Percentiles rank a stretch among this genome's conserved stretches.
Evolutionary conservation across 2,329 filamentous ascomycete species (phyloP).

Genomic region (Scorias spongiosa): DNA sequence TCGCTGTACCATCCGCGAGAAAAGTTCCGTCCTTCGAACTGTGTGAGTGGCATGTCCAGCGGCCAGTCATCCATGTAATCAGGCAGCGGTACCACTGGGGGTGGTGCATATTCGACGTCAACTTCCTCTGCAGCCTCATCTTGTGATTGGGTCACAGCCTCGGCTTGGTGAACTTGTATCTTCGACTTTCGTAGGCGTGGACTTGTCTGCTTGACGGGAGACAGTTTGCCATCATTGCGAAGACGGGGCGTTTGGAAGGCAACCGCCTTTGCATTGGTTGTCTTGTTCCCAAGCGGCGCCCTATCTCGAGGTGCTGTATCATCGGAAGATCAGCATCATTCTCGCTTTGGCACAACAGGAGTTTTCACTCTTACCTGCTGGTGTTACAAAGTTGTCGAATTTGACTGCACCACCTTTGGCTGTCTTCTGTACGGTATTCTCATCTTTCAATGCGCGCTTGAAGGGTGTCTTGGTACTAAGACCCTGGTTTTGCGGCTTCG

Average conservation of each 20-base stretch:
- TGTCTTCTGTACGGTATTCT: constrained; percentile 57
- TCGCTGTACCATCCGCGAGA: constrained; percentile 35
- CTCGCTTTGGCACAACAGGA: not conserved
- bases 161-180: constrained; percentile 49
- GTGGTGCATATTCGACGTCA: constrained; percentile 84
- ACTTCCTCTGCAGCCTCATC: constrained; percentile 42
- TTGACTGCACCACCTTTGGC: constrained; percentile 38
- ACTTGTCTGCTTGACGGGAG: constrained; percentile 37
- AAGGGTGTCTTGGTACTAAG: constrained; percentile 67
- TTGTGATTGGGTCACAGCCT: constrained; percentile 18
- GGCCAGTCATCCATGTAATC: constrained; percentile 18
- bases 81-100: constrained; percentile 39
- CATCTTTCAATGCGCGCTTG: constrained; percentile 63
- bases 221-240: constrained; percentile 30
- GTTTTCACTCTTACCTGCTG: constrained; percentile 46
- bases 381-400: constrained; percentile 59
- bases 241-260: constrained; percentile 47
- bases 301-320: constrained; percentile 48
- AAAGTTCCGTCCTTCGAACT: constrained; percentile 38
- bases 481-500: constrained; percentile 57
- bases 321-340: not conserved
- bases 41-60: constrained; percentile 12
- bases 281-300: constrained; percentile 83
- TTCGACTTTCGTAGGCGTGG: constrained; percentile 38
- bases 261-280: constrained; percentile 78